Base-by-base conservation (phyloP, 2,329 filamentous ascomycete species). In the Escovopsis sp. region DNA sequence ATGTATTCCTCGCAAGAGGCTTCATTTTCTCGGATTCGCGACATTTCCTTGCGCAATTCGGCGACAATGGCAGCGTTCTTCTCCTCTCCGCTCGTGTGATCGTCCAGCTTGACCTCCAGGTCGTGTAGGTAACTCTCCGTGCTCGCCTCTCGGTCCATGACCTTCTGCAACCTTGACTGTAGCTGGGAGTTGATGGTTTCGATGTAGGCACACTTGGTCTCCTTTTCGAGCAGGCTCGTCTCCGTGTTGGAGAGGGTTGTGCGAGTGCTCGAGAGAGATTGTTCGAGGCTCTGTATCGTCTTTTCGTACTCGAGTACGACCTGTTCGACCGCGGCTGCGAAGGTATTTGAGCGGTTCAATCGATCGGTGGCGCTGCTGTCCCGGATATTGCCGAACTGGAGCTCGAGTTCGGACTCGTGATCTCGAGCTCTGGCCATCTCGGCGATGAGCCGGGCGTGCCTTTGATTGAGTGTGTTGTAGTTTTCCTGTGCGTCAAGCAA, bases 291-390 rank as follows among this genome's bases (percentile, higher is more conserved):
- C 59, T 96, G 88, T 40, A 98, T 98, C 0, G 93, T 98, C 70
- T 94, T 96, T 60, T 98, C 93, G 58, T 98, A 98, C 62, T 98
- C 91, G 39, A 96, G 68, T 3, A 98, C 86, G 19, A 98, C 86
- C 56, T 94, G 85, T 55, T 98, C 91, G 18, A 98, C 89, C 26
- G 89, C 89, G 58, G 94, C 83, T 2, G 89, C 88, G 57, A 98
- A 96, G 0, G 85, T 93, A 58, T 93, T 94, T 15, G 93, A 98
- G 35, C 91, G 80, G 58, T 95, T 93, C 49, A 96, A 66, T 42
- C 91, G 76, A 58, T 95, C 88, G 23, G 87, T 81, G 1, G 87
- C 85, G 51, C 70, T 85, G 57, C 89, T 86, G 43, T 80, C 85
- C 12, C 80, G 67, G 11, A 77, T 72, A 12, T 59, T 57, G 36